Conservation (phyloP, 306 rosid species). For the Cicer chorassanicum region DNA sequence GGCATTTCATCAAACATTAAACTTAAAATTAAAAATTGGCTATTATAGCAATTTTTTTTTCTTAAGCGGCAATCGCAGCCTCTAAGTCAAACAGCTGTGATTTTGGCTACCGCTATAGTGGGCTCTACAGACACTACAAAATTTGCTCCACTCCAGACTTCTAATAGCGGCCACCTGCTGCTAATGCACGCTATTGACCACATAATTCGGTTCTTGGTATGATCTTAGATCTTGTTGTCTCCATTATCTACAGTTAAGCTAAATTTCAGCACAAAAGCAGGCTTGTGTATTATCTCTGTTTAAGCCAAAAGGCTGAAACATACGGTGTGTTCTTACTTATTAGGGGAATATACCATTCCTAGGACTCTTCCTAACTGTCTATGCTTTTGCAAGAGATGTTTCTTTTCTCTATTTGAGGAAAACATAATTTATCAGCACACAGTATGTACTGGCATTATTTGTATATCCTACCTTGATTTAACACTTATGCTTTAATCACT, state of each 20-base stretch:
- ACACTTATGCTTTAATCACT: conserved; percentile 12
- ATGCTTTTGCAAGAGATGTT: not conserved
- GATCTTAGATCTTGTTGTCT: conserved; percentile 13
- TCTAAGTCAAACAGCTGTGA: not conserved
- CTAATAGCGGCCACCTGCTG: not conserved
- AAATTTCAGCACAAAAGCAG: conserved; percentile 11
- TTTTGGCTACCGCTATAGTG: not conserved
- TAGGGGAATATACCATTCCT: conserved; percentile 2
- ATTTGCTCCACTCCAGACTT: not conserved
- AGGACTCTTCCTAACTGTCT: not conserved
- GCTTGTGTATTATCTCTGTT: not conserved
- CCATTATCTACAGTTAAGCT: conserved; percentile 1
- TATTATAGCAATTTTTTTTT: not conserved
- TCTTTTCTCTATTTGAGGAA: conserved; percentile 19
- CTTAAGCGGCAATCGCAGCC: not conserved
- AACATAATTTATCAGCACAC: conserved; percentile 6
- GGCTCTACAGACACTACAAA: not conserved
- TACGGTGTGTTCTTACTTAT: not conserved
- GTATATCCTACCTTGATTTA: conserved; percentile 24
- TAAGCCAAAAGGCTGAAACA: conserved; percentile 13
- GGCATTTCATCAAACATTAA: conserved; percentile 24
- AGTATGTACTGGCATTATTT: conserved; percentile 10
- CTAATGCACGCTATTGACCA: not conserved
- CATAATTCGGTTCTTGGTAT: conserved; percentile 10
- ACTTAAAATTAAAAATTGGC: not conserved